Evolutionary conservation across 2,329 filamentous ascomycete species (phyloP).

Genomic region (Botryotinia narcissicola): DNA sequence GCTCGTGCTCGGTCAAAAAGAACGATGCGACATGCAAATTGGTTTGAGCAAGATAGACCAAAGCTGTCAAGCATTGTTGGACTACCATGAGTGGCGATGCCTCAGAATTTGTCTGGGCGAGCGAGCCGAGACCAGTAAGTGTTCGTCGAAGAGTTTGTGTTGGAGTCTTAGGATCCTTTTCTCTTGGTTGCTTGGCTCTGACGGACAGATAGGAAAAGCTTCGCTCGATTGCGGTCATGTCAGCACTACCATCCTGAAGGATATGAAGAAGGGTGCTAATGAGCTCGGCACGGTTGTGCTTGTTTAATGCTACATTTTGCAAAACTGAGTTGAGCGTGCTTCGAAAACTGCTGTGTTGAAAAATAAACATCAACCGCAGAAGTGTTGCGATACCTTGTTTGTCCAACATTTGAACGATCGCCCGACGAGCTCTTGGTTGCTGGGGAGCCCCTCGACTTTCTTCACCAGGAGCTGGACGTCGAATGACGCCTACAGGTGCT

Average conservation of each 20-base stretch:
- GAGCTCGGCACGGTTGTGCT: conserved; percentile 92
- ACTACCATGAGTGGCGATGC: conserved; percentile 93
- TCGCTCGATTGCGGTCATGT: conserved; percentile 89
- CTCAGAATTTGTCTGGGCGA: conserved; percentile 67
- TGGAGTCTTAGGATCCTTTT: conserved; percentile 69
- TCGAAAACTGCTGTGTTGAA: conserved; percentile 83
- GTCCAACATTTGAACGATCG: conserved; percentile 94
- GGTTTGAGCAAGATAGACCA: conserved; percentile 79
- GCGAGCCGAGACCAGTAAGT: conserved; percentile 54
- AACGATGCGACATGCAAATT: conserved; percentile 86
- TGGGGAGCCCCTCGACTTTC: conserved; percentile 32
- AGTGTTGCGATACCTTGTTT: conserved; percentile 95
- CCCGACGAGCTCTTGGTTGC: conserved; percentile 67
- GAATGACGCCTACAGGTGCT: conserved; percentile 40
- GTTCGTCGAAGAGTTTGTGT: conserved; percentile 70
- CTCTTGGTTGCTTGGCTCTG: conserved; percentile 77
- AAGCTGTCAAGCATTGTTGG: conserved; percentile 85
- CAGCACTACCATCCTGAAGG: conserved; percentile 89
- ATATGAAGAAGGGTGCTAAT: conserved; percentile 91
- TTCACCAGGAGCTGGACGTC: conserved; percentile 49
- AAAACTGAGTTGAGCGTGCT: conserved; percentile 83
- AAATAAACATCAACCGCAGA: conserved; percentile 96
- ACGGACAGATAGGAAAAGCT: conserved; percentile 93
- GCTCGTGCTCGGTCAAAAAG: conserved; percentile 93
- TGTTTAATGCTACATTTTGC: conserved; percentile 89